A percentile compares a stretch with the other conserved stretches of the same genome.
These are phyloP conservation scores for Mrakia hoshinonis DNA, from an alignment of 768 basidiomycete species.

Conservation along the genomic window DNA sequence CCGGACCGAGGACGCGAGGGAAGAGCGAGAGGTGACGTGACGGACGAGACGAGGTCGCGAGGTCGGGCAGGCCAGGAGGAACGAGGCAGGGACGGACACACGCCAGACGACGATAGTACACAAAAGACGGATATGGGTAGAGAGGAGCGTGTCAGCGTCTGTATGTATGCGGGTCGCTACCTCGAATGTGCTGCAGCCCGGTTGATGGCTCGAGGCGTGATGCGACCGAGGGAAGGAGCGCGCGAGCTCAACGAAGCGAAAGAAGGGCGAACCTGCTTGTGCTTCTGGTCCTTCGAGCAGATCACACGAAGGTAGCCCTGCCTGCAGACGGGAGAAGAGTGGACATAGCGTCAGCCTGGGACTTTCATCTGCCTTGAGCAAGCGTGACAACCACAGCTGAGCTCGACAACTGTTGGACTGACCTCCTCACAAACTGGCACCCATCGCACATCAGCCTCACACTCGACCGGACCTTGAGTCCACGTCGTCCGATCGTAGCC, in stretches of 20 bases:
- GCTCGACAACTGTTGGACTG: constrained; percentile 12
- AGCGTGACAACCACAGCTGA: neutral
- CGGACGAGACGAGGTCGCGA: neutral
- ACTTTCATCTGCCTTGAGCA: neutral
- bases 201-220: neutral
- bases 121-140: neutral
- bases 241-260: neutral
- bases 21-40: neutral
- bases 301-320: constrained; percentile 88
- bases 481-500: constrained; percentile 38
- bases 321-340: constrained; percentile 38
- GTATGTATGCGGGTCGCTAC: no score
- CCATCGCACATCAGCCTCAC: constrained; percentile 93
- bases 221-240: neutral
- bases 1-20: neutral
- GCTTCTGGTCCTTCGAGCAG: constrained; percentile 89
- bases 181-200: no score
- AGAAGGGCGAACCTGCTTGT: constrained; percentile 71
- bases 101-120: neutral
- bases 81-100: no score
- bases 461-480: constrained; percentile 93
- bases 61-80: neutral
- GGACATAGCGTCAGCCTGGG: neutral
- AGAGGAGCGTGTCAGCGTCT: no score
- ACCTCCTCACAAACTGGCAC: constrained; percentile 67